phyloP scores from a whole-genome alignment of 2,329 filamentous ascomycete species.

The Verticillium tricorpus region DNA sequence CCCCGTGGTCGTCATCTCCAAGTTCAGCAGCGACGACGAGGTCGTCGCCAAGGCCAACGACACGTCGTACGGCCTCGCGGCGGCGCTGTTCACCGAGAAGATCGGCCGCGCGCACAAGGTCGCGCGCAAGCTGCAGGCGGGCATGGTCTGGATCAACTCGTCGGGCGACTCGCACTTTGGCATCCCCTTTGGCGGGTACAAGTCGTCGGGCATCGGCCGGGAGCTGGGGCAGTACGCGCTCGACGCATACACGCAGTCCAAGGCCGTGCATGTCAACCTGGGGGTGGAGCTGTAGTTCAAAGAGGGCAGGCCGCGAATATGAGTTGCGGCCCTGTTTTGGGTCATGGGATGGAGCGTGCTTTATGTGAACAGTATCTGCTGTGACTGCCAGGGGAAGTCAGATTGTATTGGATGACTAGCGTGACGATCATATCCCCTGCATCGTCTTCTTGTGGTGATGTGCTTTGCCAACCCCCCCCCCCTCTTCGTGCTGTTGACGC shows the following conservation, averaged over 20 bases:
- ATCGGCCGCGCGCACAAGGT: conserved; percentile 33
- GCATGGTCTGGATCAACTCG: conserved; percentile 36
- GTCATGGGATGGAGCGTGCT: too few relatives aligned
- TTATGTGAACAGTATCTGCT: too few relatives aligned
- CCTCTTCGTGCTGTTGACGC: too few relatives aligned
- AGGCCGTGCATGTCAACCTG: conserved; percentile 1
- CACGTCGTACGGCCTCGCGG: conserved; percentile 48
- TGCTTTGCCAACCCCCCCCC: too few relatives aligned
- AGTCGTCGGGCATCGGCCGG: conserved; percentile 7
- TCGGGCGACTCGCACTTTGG: conserved; percentile 16
- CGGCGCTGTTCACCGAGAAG: conserved; percentile 51
- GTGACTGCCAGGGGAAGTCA: too few relatives aligned
- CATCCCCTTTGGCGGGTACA: conserved; percentile 22
- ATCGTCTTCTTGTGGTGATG: too few relatives aligned
- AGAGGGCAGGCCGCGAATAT: too few relatives aligned
- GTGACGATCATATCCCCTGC: too few relatives aligned
- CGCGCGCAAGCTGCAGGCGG: conserved; percentile 47
- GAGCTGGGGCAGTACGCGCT: conserved; percentile 1
- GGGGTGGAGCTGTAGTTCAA: not conserved
- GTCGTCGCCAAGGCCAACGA: conserved; percentile 26
- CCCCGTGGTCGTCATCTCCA: conserved; percentile 20
- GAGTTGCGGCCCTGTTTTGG: too few relatives aligned
- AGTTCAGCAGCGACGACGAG: conserved; percentile 19
- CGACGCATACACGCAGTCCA: conserved; percentile 1
- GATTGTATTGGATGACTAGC: too few relatives aligned